Percentiles rank a stretch among this genome's conserved stretches.
phyloP scores from a whole-genome alignment of 345 rosid species.

The Citrus australasica region DNA sequence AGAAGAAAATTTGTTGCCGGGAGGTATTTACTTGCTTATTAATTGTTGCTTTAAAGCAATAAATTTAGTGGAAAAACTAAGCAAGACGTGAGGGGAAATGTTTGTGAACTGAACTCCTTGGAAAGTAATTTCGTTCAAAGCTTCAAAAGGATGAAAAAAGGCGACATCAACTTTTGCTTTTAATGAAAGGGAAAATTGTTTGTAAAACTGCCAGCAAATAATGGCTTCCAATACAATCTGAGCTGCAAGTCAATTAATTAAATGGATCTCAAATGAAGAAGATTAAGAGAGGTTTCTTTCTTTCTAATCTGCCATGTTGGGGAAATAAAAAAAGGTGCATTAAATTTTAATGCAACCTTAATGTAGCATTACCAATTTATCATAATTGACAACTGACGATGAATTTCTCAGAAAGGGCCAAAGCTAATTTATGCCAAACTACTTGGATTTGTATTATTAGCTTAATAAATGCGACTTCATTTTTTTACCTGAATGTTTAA shows the following conservation, averaged over 20 bases:
- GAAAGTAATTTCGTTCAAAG: too few relatives aligned
- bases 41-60: not conserved
- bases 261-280: not conserved
- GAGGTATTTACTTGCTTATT: not conserved
- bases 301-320: too few relatives aligned
- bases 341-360: not conserved
- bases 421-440: not conserved
- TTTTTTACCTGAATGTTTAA: too few relatives aligned
- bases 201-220: not conserved
- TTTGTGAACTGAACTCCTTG: too few relatives aligned
- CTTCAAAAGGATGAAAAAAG: too few relatives aligned
- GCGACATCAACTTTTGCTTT: not conserved
- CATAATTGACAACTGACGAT: not conserved
- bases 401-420: not conserved
- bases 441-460: too few relatives aligned
- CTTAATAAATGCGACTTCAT: not conserved
- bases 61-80: not conserved
- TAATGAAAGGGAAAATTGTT: not conserved
- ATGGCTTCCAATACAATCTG: not conserved
- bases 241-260: not conserved
- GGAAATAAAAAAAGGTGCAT: not conserved
- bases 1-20: not conserved
- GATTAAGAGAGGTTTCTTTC: not conserved
- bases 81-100: not conserved
- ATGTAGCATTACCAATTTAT: not conserved